Evolutionary conservation across 371 early-diverging fungal species (phyloP), one percentile per base, ranked within the genome.

Genomic region (Mortierella sp.): DNA sequence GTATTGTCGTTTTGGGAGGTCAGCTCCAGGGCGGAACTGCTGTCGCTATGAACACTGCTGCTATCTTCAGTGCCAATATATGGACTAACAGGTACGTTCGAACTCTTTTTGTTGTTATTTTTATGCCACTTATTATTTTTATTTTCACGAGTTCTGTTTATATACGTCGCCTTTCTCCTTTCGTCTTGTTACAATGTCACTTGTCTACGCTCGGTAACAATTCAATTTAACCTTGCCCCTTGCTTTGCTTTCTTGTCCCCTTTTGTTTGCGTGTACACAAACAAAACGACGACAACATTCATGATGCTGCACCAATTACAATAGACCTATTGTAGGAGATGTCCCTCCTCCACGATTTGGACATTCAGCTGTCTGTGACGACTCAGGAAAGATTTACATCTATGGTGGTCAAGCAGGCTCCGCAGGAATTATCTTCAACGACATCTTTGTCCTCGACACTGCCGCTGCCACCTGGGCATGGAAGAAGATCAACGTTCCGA

Each of bases 1-100:
- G 79, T 7, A 4, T 80, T 14, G 57, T 86, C 2, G 68, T 86
- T 26, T 57, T 86, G 7, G 87, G 87, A 14, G 87, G 87, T 11
- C 81, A 70, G 50, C 45, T 52, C 45, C 2, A 14, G 2, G 42
- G n/a, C 1, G 70, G 70, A 16, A 26, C 5, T 0, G 76, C 70
- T 60, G 26, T 57, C 5, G n/a, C 55, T 13, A 44, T 83, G 76
- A 60, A 47, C 11, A 47, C 3, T 7, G 80, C 77, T 1, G 1
- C 13, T 3, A 31, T 79, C 24, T 70, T 70, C 47, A 58, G 34
- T 16, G 38, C 31, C 38, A 16, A 7, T 13, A 45, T 10, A 71
- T 79, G 79, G 79, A 44, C 48, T n/a, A n/a, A 31, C 8, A 60
- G 68, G 79, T 79, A 78, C 4, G n/a, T 47, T 55, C 34, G 21